Evolutionary conservation across 371 early-diverging fungal species (phyloP), one percentile per base, ranked within the genome.

Genomic region (Mucor irregularis): DNA sequence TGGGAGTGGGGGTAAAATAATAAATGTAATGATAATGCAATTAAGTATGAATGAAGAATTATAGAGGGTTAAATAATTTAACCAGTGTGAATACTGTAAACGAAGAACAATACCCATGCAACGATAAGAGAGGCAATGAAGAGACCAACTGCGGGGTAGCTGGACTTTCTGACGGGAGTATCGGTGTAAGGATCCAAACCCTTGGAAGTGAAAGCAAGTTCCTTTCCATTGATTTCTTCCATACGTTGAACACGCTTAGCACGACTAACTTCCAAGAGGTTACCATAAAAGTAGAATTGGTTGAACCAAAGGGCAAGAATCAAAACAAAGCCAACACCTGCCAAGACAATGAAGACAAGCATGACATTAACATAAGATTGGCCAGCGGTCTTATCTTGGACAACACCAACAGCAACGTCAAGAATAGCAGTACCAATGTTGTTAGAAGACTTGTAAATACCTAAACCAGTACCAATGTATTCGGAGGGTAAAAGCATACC

Each of bases 401-500:
- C 63, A 10, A 77, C 68, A 47, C 83, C 83, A 16, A 80, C 58
- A 28, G 67, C 54, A 25, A 78, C 74, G 49, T 82, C 80, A 8
- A 82, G 50, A 44, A 82, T 76, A 11, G 79, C 56, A 14, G 74
- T 67, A 24, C 78, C 83, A 39, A 80, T 59, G 42, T 78, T 82
- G 38, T 73, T 75, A 13, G 69, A 62, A 30, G 66, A 55, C 60
- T 80, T 80, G 58, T 75, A 74, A 26, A 82, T 56, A 42, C 83
- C 80, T n/a, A 82, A 50, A 47, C 78, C 80, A 39, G 80, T 82
- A 50, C 83, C 83, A 42, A 78, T 77, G 35, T 72, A 71, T n/a
- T 74, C 70, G 7, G 74, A 65, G 7, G 77, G 79, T 14, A 80
- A 47, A 16, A 78, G 44, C 70, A 82, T 70, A 43, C 78, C 75